phyloP scores from a whole-genome alignment of 371 early-diverging fungal species.

The Coemansia linderi region DNA sequence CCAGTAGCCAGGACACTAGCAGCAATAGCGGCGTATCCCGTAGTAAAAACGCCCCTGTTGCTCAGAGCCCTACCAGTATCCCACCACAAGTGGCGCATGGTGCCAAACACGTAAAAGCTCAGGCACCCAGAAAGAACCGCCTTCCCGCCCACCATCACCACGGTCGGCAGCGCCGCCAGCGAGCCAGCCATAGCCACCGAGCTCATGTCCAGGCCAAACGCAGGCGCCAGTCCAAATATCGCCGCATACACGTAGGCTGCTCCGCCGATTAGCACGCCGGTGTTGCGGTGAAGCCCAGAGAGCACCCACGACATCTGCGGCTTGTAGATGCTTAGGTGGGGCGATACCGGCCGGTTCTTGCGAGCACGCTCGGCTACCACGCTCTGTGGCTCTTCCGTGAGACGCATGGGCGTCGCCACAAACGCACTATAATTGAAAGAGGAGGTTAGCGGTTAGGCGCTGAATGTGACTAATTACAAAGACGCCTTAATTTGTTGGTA shows the following conservation, averaged over 20 bases:
- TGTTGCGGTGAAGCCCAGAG: constrained; percentile 77
- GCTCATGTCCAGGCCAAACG: constrained; percentile 35
- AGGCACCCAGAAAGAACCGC: constrained; percentile 69
- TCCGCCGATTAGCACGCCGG: constrained; percentile 76
- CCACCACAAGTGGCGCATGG: constrained; percentile 93
- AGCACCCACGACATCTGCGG: constrained; percentile 84
- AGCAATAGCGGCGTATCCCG: constrained; percentile 81
- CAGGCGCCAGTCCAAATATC: constrained; percentile 42
- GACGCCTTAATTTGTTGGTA: too few relatives aligned
- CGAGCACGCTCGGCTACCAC: constrained; percentile 51
- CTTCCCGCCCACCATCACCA: constrained; percentile 66
- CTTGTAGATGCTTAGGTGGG: constrained; percentile 85
- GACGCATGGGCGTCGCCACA: constrained; percentile 37
- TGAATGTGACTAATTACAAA: neutral
- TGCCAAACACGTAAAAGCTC: constrained; percentile 85
- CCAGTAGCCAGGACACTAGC: constrained; percentile 63
- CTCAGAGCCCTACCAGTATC: constrained; percentile 71
- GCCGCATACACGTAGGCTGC: constrained; percentile 58
- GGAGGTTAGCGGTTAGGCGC: neutral
- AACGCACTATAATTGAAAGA: constrained; percentile 28
- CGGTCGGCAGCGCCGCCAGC: constrained; percentile 58
- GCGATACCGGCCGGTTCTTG: constrained; percentile 76
- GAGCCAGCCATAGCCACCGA: constrained; percentile 34
- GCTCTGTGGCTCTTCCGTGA: constrained; percentile 35
- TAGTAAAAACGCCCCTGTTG: constrained; percentile 76